Evolutionary conservation across 495 filamentous ascomycete species (phyloP).

Genomic region (Cercophora samala): DNA sequence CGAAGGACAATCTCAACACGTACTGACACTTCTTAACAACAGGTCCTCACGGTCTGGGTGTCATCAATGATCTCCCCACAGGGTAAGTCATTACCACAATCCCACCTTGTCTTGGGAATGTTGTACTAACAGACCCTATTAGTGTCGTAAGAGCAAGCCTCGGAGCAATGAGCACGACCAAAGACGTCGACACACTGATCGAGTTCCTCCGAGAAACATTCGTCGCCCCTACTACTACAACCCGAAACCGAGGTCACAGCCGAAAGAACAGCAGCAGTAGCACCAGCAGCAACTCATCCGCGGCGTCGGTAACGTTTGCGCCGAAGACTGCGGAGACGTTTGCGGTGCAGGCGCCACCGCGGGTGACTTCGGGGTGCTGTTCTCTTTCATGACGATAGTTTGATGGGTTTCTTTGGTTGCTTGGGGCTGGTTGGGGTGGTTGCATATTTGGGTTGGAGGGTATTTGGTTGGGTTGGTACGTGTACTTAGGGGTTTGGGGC

Average conservation of each 20-base stretch:
- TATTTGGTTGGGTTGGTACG: background rate
- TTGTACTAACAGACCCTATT: conserved; percentile 15
- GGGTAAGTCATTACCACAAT: conserved; percentile 20
- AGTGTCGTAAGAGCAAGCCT: conserved; percentile 64
- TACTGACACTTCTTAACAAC: conserved; percentile 40
- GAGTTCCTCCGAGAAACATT: conserved; percentile 55
- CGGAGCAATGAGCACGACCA: conserved; percentile 65
- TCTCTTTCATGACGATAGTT: background rate
- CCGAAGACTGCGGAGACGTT: background rate
- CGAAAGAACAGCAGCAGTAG: conserved; percentile 8
- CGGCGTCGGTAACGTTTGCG: background rate
- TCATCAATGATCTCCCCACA: conserved; percentile 35
- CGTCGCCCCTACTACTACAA: conserved; percentile 18
- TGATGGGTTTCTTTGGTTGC: background rate
- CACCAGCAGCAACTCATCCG: background rate
- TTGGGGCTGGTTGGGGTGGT: background rate
- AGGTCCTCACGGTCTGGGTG: conserved; percentile 27
- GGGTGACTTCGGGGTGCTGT: background rate
- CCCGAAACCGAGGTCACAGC: background rate
- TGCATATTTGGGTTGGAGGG: background rate
- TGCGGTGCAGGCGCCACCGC: background rate
- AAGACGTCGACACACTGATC: conserved; percentile 59
- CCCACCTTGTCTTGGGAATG: background rate
- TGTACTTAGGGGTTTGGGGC: background rate
- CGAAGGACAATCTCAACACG: too few species aligned